These are phyloP conservation scores for Cystobasidiaceae sp. DNA, from an alignment of 1,284 basidiomycete species.

Conservation along the genomic window DNA sequence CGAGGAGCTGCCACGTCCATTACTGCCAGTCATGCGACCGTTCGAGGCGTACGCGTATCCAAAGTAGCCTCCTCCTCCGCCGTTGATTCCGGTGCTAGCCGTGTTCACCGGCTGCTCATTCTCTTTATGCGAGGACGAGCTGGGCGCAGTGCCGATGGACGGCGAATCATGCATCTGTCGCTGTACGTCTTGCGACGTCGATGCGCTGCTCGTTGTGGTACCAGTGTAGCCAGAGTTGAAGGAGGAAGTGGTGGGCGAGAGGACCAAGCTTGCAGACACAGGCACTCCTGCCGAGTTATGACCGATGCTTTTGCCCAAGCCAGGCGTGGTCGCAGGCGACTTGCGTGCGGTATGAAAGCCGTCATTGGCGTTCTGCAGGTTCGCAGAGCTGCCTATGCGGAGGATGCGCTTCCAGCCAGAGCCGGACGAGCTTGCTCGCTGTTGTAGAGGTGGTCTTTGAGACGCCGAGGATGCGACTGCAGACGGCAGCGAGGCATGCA, in stretches of 20 bases:
- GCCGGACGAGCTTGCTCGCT: too few relatives aligned
- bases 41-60: constrained; percentile 7
- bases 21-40: neutral
- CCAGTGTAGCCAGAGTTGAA: constrained; percentile 8
- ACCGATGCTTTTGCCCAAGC: neutral
- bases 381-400: neutral
- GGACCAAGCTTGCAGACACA: neutral
- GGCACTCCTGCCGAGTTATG: neutral
- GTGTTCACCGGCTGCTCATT: neutral
- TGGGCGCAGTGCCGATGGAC: neutral
- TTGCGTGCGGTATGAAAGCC: neutral
- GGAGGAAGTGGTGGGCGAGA: neutral
- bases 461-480: too few relatives aligned
- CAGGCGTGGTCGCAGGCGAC: neutral
- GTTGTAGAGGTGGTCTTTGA: constrained; percentile 3
- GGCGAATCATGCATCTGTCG: neutral
- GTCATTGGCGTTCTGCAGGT: neutral
- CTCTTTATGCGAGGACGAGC: neutral
- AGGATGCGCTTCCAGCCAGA: constrained; percentile 14
- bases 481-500: too few relatives aligned
- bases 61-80: neutral
- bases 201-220: neutral
- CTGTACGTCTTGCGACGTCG: neutral
- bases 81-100: too few relatives aligned
- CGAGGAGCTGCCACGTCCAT: constrained; percentile 1